phyloP scores from a whole-genome alignment of 2,329 filamentous ascomycete genomes.

The Aspergillus fijiensis region DNA sequence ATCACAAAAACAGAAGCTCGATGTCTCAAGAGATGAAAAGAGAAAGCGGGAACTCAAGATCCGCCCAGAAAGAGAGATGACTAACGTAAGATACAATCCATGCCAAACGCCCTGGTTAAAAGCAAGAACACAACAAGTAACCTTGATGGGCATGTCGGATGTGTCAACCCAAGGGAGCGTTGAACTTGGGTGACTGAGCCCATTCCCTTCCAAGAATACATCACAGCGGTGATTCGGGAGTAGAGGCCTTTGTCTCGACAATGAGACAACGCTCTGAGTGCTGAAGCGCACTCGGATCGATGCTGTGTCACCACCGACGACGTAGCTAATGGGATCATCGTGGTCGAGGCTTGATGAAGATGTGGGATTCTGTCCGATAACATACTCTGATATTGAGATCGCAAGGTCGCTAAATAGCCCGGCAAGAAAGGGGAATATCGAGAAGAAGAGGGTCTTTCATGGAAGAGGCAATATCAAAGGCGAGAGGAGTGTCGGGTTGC shows the following conservation, averaged over 20 bases:
- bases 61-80: conserved; percentile 15
- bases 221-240: neutral
- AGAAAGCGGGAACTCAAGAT: conserved; percentile 5
- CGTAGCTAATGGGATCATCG: neutral
- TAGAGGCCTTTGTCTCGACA: neutral
- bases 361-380: conserved; percentile 13
- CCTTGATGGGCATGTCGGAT: conserved; percentile 12
- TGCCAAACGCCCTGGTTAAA: conserved; percentile 24
- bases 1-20: conserved; percentile 12
- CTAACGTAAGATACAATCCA: conserved; percentile 13
- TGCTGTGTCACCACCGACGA: neutral
- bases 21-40: conserved; percentile 10
- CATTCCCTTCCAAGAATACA: neutral
- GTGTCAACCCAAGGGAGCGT: conserved; percentile 3
- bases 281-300: neutral
- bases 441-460: neutral
- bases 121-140: conserved; percentile 10
- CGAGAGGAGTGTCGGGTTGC: conserved; percentile 10
- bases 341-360: conserved; percentile 2
- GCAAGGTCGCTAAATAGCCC: conserved; percentile 31
- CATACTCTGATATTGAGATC: conserved; percentile 26
- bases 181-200: neutral
- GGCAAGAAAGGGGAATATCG: conserved; percentile 20
- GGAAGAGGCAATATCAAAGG: conserved; percentile 11
- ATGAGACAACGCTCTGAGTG: neutral